Evolutionary conservation across 164 flowering plant genomes (phyloP).

Genomic region (Nymphaea thermarum): DNA sequence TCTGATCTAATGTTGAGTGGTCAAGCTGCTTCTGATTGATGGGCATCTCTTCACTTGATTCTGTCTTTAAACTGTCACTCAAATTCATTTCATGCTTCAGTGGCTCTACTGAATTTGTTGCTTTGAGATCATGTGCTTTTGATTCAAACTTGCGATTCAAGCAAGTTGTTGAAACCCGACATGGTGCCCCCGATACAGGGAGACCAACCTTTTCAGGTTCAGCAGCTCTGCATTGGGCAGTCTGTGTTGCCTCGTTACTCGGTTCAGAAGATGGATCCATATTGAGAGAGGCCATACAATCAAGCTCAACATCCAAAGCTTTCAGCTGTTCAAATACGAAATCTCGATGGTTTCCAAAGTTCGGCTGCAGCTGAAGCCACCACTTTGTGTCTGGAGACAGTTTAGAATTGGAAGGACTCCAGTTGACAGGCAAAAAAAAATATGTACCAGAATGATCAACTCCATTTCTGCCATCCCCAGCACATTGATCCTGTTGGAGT

Average conservation of each 20-base stretch:
- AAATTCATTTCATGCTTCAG: conserved; percentile 2
- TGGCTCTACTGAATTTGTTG: conserved; percentile 6
- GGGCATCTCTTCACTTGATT: conserved; percentile 10
- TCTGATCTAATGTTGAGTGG: conserved; percentile 7
- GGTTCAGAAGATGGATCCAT: conserved; percentile 6
- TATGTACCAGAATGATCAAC: conserved; percentile 12
- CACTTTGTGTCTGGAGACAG: conserved; percentile 28
- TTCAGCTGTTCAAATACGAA: conserved; percentile 18
- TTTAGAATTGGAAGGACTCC: conserved; percentile 17
- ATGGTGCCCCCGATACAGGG: conserved; percentile 7
- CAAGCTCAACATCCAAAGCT: conserved; percentile 25
- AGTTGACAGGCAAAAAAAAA: conserved; percentile 17
- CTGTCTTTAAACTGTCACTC: conserved; percentile 7
- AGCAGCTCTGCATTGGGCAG: conserved; percentile 5
- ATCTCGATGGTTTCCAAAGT: conserved; percentile 20
- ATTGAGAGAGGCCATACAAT: conserved; percentile 10
- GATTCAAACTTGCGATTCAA: conserved; percentile 18
- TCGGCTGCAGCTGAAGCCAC: conserved; percentile 38
- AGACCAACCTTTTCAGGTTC: conserved; percentile 2
- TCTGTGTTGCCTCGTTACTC: conserved; percentile 5
- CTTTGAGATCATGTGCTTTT: conserved; percentile 18
- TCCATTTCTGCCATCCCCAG: conserved; percentile 12
- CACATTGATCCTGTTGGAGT: conserved; percentile 10
- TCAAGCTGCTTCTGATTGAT: conserved; percentile 18
- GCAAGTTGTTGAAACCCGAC: conserved; percentile 12